These are phyloP conservation scores for Plectosphaerella plurivora DNA, from an alignment of 2,329 filamentous ascomycete genomes.

Conservation along the genomic window DNA sequence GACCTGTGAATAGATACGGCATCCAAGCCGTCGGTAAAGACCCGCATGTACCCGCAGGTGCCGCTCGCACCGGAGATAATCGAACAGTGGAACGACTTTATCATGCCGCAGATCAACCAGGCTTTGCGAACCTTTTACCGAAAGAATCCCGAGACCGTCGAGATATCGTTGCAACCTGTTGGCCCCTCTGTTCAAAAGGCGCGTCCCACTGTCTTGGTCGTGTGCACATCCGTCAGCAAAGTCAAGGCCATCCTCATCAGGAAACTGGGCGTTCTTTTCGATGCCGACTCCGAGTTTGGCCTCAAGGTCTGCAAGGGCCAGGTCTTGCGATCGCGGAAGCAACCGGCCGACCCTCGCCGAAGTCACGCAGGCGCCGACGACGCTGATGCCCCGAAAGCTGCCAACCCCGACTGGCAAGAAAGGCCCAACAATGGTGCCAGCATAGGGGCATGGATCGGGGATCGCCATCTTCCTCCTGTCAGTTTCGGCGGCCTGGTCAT, in stretches of 20 bases:
- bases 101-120: conserved; percentile 71
- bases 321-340: conserved; percentile 56
- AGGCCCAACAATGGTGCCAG: conserved; percentile 81
- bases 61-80: conserved; percentile 55
- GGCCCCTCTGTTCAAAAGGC: conserved; percentile 64
- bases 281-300: conserved; percentile 55
- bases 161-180: conserved; percentile 72
- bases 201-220: conserved; percentile 69
- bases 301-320: conserved; percentile 70
- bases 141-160: conserved; percentile 71
- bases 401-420: conserved; percentile 74
- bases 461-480: conserved; percentile 82
- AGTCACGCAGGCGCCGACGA: conserved; percentile 32
- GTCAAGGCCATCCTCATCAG: conserved; percentile 68
- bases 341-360: conserved; percentile 20
- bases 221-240: conserved; percentile 70
- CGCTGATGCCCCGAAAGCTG: conserved; percentile 33
- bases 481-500: conserved; percentile 85
- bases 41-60: conserved; percentile 57
- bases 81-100: conserved; percentile 65
- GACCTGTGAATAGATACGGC: too few species aligned
- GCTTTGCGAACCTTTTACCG: conserved; percentile 67
- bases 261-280: conserved; percentile 61
- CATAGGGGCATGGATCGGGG: conserved; percentile 84
- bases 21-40: conserved; percentile 27